A percentile compares a stretch with the other conserved stretches of the same genome.
Conservation (phyloP, 1,284 basidiomycete genomes). For the Moesziomyces antarcticus region DNA sequence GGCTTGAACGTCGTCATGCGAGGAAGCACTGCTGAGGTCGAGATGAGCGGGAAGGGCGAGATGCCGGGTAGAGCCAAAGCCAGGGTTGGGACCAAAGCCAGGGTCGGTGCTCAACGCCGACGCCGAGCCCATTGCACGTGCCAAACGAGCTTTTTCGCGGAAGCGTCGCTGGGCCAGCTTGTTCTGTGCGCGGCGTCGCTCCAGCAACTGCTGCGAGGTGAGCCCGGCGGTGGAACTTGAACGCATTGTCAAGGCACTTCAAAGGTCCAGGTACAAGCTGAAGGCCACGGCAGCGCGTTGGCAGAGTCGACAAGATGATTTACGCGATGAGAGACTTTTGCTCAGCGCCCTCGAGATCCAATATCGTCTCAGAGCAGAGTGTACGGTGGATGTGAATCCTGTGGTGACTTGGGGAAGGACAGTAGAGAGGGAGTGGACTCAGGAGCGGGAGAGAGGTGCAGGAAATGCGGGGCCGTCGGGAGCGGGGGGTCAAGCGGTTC, state of each 20-base stretch:
- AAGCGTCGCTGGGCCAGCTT: constrained; percentile 47
- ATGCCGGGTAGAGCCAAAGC: background rate
- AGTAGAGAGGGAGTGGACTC: too few species aligned
- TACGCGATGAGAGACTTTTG: too few species aligned
- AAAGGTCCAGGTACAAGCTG: too few species aligned
- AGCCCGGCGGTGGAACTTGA: constrained; percentile 39
- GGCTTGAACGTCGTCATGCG: background rate
- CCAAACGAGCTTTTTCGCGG: constrained; percentile 39
- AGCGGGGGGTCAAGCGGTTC: too few species aligned
- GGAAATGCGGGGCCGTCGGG: too few species aligned
- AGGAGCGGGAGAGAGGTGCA: too few species aligned
- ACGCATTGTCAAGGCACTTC: constrained; percentile 19
- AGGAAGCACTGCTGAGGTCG: constrained; percentile 9
- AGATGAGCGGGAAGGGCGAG: constrained; percentile 11
- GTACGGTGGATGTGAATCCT: too few species aligned
- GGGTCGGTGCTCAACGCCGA: background rate
- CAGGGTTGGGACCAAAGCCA: constrained; percentile 3
- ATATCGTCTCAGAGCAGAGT: too few species aligned
- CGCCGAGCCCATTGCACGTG: constrained; percentile 9
- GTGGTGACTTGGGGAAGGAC: too few species aligned
- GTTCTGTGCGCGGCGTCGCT: constrained; percentile 50
- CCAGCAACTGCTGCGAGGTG: constrained; percentile 44
- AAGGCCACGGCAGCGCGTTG: too few species aligned
- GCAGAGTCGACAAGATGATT: too few species aligned
- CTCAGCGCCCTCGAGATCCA: too few species aligned